phyloP scores from a whole-genome alignment of 2,329 filamentous ascomycete species.

The Talaromyces islandicus region DNA sequence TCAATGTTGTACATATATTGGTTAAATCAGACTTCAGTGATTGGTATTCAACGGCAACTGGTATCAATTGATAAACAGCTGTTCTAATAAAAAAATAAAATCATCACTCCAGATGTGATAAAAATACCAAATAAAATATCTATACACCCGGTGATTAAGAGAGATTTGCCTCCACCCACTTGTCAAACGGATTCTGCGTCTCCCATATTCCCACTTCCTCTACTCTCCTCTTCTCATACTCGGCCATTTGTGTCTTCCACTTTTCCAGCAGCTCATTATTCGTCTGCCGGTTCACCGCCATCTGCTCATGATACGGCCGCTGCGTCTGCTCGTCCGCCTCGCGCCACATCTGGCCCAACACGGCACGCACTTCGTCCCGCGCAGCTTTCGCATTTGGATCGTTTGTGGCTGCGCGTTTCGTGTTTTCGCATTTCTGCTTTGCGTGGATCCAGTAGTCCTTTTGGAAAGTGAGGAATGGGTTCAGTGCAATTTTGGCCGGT shows the following conservation, averaged over 20 bases:
- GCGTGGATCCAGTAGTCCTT: constrained; percentile 63
- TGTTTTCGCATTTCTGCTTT: constrained; percentile 63
- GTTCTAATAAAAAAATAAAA: no score
- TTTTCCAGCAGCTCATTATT: constrained; percentile 59
- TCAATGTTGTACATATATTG: neutral
- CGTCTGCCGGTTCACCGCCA: constrained; percentile 61
- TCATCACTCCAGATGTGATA: neutral
- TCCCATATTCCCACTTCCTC: constrained; percentile 38
- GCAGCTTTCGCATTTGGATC: constrained; percentile 62
- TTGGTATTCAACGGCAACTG: neutral
- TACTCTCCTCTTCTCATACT: constrained; percentile 36
- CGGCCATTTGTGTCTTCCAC: constrained; percentile 66
- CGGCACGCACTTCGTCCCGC: constrained; percentile 70
- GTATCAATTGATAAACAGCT: neutral
- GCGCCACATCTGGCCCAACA: constrained; percentile 88
- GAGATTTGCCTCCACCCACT: constrained; percentile 15
- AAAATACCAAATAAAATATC: neutral
- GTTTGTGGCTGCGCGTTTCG: constrained; percentile 58
- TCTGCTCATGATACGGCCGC: constrained; percentile 70
- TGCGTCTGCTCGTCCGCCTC: constrained; percentile 64
- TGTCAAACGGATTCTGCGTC: constrained; percentile 30
- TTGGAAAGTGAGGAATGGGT: constrained; percentile 85
- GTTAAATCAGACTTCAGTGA: neutral
- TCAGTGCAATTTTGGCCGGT: constrained; percentile 68
- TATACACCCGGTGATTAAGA: neutral